A percentile compares a stretch with the other conserved stretches of the same genome.
phyloP scores from a whole-genome alignment of 108 stramenopile genomes.

The Phaeodactylum tricornutum region DNA sequence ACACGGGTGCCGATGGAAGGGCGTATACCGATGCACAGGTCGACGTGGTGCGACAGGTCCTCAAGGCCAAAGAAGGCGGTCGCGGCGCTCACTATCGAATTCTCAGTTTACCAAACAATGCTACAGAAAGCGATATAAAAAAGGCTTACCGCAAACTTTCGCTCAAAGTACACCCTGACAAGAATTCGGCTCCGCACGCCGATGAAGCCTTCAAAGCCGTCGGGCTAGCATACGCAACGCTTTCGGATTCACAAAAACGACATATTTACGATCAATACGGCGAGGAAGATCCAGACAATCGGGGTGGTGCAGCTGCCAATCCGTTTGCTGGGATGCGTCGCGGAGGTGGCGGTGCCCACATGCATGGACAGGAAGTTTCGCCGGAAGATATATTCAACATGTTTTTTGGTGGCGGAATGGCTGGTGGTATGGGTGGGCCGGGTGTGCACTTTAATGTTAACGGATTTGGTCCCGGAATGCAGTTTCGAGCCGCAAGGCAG shows the following conservation, averaged over 20 bases:
- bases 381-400: slow-evolving; percentile 96
- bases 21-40: slow-evolving; percentile 63
- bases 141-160: slow-evolving; percentile 86
- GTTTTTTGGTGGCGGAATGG: slow-evolving; percentile 92
- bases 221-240: slow-evolving; percentile 79
- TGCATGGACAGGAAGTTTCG: slow-evolving; percentile 67
- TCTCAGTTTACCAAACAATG: slow-evolving; percentile 42
- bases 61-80: slow-evolving; percentile 61
- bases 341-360: slow-evolving; percentile 29
- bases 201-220: slow-evolving; percentile 95
- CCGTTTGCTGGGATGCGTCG: slow-evolving; percentile 20
- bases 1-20: slow-evolving; percentile 13
- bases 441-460: slow-evolving; percentile 34
- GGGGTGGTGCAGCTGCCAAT: slow-evolving; percentile 52
- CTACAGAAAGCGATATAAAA: slow-evolving; percentile 72
- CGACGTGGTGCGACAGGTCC: slow-evolving; percentile 47
- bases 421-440: slow-evolving; percentile 34
- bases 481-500: slow-evolving; percentile 4
- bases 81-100: slow-evolving; percentile 85
- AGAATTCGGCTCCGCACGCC: slow-evolving; percentile 82
- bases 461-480: slow-evolving; percentile 47
- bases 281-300: slow-evolving; percentile 87
- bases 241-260: slow-evolving; percentile 80
- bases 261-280: slow-evolving; percentile 83
- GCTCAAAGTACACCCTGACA: slow-evolving; percentile 87